Conservation (phyloP, 2,329 filamentous ascomycete genomes). For the Fusarium citri region DNA sequence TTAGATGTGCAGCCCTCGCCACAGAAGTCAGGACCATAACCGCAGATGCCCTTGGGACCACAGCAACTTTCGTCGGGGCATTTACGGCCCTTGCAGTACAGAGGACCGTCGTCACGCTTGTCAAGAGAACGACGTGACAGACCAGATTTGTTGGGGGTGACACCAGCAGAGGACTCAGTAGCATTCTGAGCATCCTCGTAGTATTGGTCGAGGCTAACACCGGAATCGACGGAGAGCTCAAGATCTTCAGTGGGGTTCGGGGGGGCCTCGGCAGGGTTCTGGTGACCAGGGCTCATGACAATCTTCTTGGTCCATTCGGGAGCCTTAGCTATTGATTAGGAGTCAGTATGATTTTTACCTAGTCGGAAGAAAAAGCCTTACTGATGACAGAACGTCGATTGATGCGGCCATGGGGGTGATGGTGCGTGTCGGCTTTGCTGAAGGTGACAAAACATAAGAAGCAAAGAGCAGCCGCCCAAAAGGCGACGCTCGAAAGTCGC, state of each 20-base stretch:
- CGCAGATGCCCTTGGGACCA: not conserved
- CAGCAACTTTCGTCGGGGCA: conserved; percentile 14
- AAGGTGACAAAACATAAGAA: conserved; percentile 2
- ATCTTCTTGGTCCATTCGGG: conserved; percentile 16
- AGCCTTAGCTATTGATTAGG: not conserved
- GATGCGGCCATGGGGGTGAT: not conserved
- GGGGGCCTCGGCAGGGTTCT: conserved; percentile 7
- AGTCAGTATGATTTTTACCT: not conserved
- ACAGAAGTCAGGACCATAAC: conserved; percentile 11
- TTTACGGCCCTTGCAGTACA: conserved; percentile 8
- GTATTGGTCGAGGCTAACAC: not conserved
- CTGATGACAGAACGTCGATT: conserved; percentile 7
- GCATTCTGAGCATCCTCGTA: conserved; percentile 13
- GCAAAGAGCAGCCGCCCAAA: not conserved
- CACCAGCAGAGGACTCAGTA: not conserved
- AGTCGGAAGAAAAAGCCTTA: not conserved
- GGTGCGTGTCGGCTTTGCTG: not conserved
- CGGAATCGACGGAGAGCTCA: not conserved
- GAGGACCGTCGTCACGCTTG: conserved; percentile 3
- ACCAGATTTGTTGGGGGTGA: not conserved
- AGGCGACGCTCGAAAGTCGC: not conserved
- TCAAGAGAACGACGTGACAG: conserved; percentile 1
- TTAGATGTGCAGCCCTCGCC: conserved; percentile 29
- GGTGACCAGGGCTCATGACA: not conserved
- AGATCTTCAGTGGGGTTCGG: not conserved